Conservation (phyloP, 2,329 filamentous ascomycete species). For the Fusarium sublunatum region DNA sequence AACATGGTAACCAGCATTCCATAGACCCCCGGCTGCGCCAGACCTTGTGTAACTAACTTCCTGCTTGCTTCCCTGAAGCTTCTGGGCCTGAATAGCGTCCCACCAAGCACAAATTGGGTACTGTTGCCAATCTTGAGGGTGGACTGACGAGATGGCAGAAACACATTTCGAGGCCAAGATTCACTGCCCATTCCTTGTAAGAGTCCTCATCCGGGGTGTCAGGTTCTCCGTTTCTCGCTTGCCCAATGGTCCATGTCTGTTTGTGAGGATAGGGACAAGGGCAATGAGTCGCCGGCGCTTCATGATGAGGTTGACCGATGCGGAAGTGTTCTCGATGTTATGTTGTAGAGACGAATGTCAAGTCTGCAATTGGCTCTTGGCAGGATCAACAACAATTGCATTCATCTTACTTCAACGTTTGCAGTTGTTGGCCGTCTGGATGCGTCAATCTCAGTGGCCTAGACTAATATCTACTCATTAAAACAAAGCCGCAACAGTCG, state of each 20-base stretch:
- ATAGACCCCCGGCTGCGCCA: constrained; percentile 1
- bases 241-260: constrained; percentile 10
- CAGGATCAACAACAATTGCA: constrained; percentile 7
- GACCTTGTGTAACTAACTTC: constrained; percentile 14
- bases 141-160: constrained; percentile 8
- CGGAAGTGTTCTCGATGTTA: constrained; percentile 7
- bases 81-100: constrained; percentile 22
- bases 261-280: constrained; percentile 22
- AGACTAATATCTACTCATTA: constrained; percentile 10
- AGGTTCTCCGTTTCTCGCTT: constrained; percentile 19
- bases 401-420: constrained; percentile 16
- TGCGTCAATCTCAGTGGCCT: constrained; percentile 23
- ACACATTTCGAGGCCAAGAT: constrained; percentile 15
- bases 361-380: constrained; percentile 22
- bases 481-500: constrained; percentile 25
- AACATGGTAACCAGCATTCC: constrained; percentile 32
- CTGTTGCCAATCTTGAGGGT: constrained; percentile 19
- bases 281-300: constrained; percentile 17
- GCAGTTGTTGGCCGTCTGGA: constrained; percentile 9
- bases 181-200: constrained; percentile 13
- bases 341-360: neutral
- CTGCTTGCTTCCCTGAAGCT: constrained; percentile 29
- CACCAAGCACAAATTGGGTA: neutral
- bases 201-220: constrained; percentile 2
- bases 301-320: constrained; percentile 14